These are phyloP conservation scores for Diaporthe amygdali DNA, from an alignment of 2,329 filamentous ascomycete genomes.

Conservation along the genomic window DNA sequence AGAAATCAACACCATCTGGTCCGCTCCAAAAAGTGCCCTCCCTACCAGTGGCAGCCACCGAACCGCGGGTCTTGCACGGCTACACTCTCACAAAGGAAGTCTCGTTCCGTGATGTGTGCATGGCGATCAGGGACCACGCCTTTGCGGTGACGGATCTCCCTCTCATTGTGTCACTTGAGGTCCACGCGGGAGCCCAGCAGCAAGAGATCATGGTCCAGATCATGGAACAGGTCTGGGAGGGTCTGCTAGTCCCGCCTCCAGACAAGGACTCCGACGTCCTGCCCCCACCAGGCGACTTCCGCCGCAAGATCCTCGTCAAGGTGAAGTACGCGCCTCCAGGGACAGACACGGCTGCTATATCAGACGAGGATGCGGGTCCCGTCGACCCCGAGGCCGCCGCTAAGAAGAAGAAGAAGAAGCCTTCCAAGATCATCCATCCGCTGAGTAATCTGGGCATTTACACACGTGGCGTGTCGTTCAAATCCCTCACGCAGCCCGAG, in stretches of 20 bases:
- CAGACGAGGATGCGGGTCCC: slow-evolving; percentile 38
- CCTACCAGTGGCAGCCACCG: slow-evolving; percentile 45
- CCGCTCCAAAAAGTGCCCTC: slow-evolving; percentile 23
- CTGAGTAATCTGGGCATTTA: slow-evolving; percentile 82
- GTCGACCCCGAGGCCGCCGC: slow-evolving; percentile 49
- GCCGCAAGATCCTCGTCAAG: slow-evolving; percentile 82
- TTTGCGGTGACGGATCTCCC: slow-evolving; percentile 80
- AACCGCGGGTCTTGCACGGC: slow-evolving; percentile 84
- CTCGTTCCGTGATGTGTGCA: slow-evolving; percentile 84
- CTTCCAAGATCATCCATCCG: slow-evolving; percentile 71
- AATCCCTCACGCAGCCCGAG: slow-evolving; percentile 75
- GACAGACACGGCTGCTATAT: slow-evolving; percentile 32
- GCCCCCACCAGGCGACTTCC: slow-evolving; percentile 72
- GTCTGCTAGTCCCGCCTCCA: slow-evolving; percentile 66
- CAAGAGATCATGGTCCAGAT: slow-evolving; percentile 92
- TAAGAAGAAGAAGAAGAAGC: slow-evolving; percentile 51
- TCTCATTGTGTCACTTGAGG: slow-evolving; percentile 92
- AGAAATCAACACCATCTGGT: slow-evolving; percentile 9
- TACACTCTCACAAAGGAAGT: slow-evolving; percentile 91
- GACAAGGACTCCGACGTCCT: slow-evolving; percentile 55
- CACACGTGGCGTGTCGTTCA: slow-evolving; percentile 83
- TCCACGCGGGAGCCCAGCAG: slow-evolving; percentile 81
- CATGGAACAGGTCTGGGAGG: slow-evolving; percentile 85
- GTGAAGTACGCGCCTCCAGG: slow-evolving; percentile 70
- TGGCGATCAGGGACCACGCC: slow-evolving; percentile 77